These are phyloP conservation scores for Cryphonectria parasitica DNA, from an alignment of 2,329 filamentous ascomycete species.

Conservation along the genomic window DNA sequence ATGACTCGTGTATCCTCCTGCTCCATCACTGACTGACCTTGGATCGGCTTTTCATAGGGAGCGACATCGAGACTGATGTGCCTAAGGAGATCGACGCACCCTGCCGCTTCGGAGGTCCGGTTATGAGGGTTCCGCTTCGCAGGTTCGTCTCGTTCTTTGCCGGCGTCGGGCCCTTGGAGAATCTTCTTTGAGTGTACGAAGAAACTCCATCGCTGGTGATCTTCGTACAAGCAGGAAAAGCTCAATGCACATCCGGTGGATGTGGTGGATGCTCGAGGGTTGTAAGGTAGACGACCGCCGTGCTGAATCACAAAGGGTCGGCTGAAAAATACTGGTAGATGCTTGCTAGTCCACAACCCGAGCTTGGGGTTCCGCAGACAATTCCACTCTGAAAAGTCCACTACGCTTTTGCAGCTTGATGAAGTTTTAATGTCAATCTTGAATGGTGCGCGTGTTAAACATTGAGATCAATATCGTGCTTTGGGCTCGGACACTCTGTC, in stretches of 20 bases:
- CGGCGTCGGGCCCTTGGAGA: not conserved
- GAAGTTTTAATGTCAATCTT: not conserved
- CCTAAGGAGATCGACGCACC: not conserved
- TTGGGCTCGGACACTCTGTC: not conserved
- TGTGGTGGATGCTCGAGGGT: not conserved
- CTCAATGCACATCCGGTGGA: not conserved
- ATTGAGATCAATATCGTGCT: not conserved
- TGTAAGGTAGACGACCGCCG: not conserved
- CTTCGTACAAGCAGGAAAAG: no score
- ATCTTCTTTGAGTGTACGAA: not conserved
- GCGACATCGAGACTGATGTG: conserved; percentile 1
- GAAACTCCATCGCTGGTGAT: not conserved
- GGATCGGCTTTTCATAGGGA: not conserved
- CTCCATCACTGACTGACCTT: not conserved
- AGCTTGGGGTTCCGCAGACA: not conserved
- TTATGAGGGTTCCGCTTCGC: not conserved
- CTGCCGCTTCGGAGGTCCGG: not conserved
- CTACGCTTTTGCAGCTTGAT: not conserved
- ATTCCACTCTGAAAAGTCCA: not conserved
- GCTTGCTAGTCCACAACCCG: not conserved
- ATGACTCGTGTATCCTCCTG: not conserved
- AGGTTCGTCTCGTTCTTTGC: conserved; percentile 4
- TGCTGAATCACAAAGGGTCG: not conserved
- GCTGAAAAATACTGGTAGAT: not conserved
- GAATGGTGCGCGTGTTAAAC: not conserved